Conservation (phyloP, 192 early-diverging fungal genomes). For the Entophlyctis luteolus region DNA sequence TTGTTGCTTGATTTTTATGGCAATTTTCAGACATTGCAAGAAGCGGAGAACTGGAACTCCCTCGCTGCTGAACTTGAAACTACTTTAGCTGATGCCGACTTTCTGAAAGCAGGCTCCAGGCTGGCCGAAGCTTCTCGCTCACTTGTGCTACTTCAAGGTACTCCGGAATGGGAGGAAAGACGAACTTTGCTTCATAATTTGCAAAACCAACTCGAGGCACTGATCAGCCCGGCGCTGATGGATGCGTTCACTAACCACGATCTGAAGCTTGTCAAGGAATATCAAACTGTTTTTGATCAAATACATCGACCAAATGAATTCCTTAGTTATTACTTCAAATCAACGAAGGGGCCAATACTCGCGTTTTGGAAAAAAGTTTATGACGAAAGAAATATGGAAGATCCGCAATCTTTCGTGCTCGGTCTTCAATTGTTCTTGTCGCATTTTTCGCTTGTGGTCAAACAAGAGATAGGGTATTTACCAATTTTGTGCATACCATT, state of each 20-base stretch:
- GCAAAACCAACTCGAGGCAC: conserved; percentile 57
- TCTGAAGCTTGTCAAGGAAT: conserved; percentile 44
- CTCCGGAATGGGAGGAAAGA: conserved; percentile 65
- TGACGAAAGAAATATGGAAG: conserved; percentile 1
- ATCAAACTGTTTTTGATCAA: conserved; percentile 54
- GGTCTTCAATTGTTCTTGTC: conserved; percentile 51
- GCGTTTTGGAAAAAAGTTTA: conserved; percentile 46
- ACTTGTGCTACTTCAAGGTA: conserved; percentile 59
- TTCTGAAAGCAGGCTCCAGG: conserved; percentile 53
- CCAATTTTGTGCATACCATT: neutral
- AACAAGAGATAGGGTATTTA: neutral
- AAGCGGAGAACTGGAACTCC: conserved; percentile 78
- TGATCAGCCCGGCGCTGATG: conserved; percentile 46
- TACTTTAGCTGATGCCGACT: conserved; percentile 62
- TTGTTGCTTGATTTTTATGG: neutral
- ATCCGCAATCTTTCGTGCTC: conserved; percentile 29
- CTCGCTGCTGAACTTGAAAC: conserved; percentile 64
- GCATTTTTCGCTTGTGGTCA: neutral
- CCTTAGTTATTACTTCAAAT: conserved; percentile 55
- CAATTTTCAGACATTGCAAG: conserved; percentile 47
- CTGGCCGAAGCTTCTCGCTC: conserved; percentile 66
- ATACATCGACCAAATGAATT: conserved; percentile 59
- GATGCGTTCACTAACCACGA: conserved; percentile 59
- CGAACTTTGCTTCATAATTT: conserved; percentile 50
- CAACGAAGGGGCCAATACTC: conserved; percentile 42